These are phyloP conservation scores for Puccinia coronata DNA, from an alignment of 1,284 basidiomycete species.

Conservation along the genomic window DNA sequence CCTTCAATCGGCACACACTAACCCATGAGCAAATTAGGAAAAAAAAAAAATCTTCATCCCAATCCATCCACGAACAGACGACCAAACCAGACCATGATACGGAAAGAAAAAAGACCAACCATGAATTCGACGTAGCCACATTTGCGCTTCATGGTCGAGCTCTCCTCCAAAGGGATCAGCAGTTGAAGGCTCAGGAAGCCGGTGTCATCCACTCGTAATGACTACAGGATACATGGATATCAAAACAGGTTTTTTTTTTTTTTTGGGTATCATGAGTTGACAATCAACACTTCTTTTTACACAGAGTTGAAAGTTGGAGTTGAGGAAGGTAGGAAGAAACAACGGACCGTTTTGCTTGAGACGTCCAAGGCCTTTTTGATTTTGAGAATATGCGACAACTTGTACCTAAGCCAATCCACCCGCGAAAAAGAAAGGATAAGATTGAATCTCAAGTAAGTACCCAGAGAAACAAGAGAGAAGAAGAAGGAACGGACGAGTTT, in stretches of 20 bases:
- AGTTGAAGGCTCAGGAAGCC: slow-evolving; percentile 46
- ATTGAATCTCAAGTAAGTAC: neutral
- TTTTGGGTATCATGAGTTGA: too few species aligned
- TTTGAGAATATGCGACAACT: slow-evolving; percentile 40
- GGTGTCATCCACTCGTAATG: slow-evolving; percentile 38
- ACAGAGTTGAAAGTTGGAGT: too few species aligned
- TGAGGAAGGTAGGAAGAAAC: neutral
- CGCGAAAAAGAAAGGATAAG: neutral
- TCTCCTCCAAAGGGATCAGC: slow-evolving; percentile 30
- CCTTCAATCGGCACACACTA: slow-evolving; percentile 40
- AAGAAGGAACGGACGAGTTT: slow-evolving; percentile 39
- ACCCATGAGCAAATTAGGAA: neutral
- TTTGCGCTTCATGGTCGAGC: slow-evolving; percentile 14
- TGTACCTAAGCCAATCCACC: slow-evolving; percentile 13
- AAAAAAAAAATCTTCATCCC: neutral
- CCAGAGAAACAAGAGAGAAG: neutral
- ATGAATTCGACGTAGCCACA: slow-evolving; percentile 48
- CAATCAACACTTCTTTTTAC: too few species aligned
- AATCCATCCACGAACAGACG: neutral
- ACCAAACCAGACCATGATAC: neutral
- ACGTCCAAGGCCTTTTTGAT: slow-evolving; percentile 47
- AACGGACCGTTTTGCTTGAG: slow-evolving; percentile 37
- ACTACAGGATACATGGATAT: neutral
- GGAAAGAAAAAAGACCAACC: neutral
- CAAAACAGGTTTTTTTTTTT: neutral